Base-by-base conservation (phyloP, 169 alveolate species). In the Eimeria falciformis region DNA sequence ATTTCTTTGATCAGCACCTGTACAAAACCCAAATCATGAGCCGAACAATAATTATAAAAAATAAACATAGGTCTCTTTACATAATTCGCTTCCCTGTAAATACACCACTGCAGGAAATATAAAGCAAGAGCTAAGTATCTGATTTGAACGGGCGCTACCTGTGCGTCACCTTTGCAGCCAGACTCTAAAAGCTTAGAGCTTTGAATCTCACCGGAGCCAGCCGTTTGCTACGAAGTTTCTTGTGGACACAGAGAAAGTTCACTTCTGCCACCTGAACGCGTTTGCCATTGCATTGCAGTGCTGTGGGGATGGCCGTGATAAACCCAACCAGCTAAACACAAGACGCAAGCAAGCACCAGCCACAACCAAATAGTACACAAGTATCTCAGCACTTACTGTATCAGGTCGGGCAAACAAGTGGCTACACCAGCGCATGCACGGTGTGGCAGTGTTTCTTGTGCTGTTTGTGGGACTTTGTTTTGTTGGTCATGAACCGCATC, bases 191-290 rank as follows among this genome's bases (percentile, higher is more conserved):
- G 2, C 0, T 2, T 33, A 33, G 40, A 33, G 0, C 0, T 33
- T 33, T 33, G 40, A 33, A 2, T 33, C 83, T 21, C 45, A 95
- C 98, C 27, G 98, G 98, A 3, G 99, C 99, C 75, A 99, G 95
- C 68, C 99, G 95, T 83, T 98, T 98, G 79, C 99, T 95, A 75
- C 99, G 97, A 91, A 98, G 95, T 90, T 98, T 98, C 95, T 98
- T 98, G 93, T 99, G 99, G 18, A 99, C 99, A 95, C 99, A 98
- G 65, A 99, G 95, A 94, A 98, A 99, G 94, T 99, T 98, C 78
- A 99, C 98, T 92, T 98, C 99, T 3, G 99, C 99, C 68, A 98
- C 96, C 79, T 92, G 93, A 55, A 98, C 93, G 29, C 94, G 95
- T 46, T 75, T 75, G 33, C 37, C 7, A 37, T 45, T 75, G 85